Evolutionary conservation across 371 early-diverging fungal genomes (phyloP), one percentile per base, ranked within the genome.

Genomic region (Rhizomucor pusillus): DNA sequence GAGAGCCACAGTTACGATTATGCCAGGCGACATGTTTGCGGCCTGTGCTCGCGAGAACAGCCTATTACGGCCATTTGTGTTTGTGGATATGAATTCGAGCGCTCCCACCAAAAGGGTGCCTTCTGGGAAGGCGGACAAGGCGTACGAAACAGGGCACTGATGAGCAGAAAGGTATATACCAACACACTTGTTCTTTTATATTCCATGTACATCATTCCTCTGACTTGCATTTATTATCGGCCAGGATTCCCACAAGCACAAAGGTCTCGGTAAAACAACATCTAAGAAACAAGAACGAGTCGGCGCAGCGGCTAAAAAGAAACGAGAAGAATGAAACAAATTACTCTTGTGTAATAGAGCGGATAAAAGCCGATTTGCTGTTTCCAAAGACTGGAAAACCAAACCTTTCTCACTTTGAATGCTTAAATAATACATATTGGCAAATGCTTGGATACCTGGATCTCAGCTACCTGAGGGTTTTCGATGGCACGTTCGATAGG

Each of bases 101-200:
- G 49, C 41, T 68, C 79, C 36, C 71, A 81, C 29, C 59, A 50
- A 29, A 67, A 71, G 50, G 64, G 80, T 0, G 82, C 86, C 3
- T 95, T 90, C 59, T 99, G 99, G 99, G 97, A 99, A 73, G 99
- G 98, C 20, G 99, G 99, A 18, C 82, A 90, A 56, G 99, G 99
- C 5, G 88, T 88, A 11, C 72, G 99, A 19, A 87, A 97, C 59
- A 81, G 79, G 56, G 50, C 57, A 1, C 65, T 79, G 23, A 93
- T 99, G 97, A 91, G 84, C 63, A 80, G 85, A 52, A 94, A 90
- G 70, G 96, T 75, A 71, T 36, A 3, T 7, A 25, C 13, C 10
- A 12, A 23, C n/a, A 19, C 16, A 11, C 3, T 3, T 19, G 19
- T 48, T 33, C 23, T 35, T 13, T 37, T 22, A 25, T 5, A 45